These are phyloP conservation scores for Lentinula guzmanii DNA, from an alignment of 768 basidiomycete species.

Conservation along the genomic window DNA sequence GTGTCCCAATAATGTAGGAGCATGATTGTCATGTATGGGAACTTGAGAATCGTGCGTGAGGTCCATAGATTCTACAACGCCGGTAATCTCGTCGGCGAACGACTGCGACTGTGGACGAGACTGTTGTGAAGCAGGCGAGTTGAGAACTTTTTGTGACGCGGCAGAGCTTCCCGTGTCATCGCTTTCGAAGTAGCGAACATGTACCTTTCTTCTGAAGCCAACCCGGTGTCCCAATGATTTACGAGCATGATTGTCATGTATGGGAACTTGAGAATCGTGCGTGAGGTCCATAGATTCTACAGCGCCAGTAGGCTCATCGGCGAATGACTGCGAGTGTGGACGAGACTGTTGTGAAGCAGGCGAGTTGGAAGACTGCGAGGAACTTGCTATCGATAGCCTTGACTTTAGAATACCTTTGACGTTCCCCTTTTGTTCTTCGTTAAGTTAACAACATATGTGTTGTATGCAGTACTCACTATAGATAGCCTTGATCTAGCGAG, in stretches of 20 bases:
- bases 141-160: conserved; percentile 43
- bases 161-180: conserved; percentile 39
- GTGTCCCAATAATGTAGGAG: conserved; percentile 64
- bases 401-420: conserved; percentile 74
- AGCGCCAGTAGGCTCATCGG: conserved; percentile 29
- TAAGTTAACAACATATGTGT: neutral
- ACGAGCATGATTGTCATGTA: conserved; percentile 49
- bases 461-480: conserved; percentile 37
- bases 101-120: conserved; percentile 19
- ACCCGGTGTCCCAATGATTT: conserved; percentile 74
- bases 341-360: conserved; percentile 8
- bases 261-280: conserved; percentile 39
- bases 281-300: conserved; percentile 61
- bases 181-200: conserved; percentile 57
- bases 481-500: conserved; percentile 64
- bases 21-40: conserved; percentile 43
- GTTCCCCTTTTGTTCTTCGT: conserved; percentile 45
- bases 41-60: conserved; percentile 48
- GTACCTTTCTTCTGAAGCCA: conserved; percentile 66
- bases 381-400: conserved; percentile 24
- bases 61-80: conserved; percentile 53
- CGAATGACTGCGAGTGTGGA: conserved; percentile 20
- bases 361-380: conserved; percentile 10
- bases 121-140: conserved; percentile 10
- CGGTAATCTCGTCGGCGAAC: conserved; percentile 25